These are phyloP conservation scores for Nakaseomyces delphensis DNA, from an alignment of 1,139 yeast species.

Conservation along the genomic window DNA sequence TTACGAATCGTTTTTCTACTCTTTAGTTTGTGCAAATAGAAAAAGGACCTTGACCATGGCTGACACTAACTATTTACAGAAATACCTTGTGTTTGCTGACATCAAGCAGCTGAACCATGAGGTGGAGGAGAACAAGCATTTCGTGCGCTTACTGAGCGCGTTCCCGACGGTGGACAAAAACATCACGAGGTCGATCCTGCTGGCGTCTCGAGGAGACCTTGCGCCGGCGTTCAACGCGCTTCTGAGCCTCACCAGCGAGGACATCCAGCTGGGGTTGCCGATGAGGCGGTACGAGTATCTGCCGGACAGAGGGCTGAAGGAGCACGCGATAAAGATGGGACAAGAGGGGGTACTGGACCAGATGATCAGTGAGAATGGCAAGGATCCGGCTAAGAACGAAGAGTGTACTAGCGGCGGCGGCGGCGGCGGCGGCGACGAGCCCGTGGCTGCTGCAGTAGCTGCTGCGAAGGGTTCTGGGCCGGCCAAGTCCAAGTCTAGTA, in stretches of 20 bases:
- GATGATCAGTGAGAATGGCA: not conserved
- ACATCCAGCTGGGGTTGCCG: conserved; percentile 2
- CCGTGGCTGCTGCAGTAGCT: no score
- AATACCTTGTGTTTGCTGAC: conserved; percentile 3
- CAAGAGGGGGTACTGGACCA: conserved; percentile 1
- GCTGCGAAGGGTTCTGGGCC: no score
- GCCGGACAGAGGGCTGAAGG: conserved; percentile 2
- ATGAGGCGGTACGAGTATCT: conserved; percentile 5
- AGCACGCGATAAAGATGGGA: not conserved
- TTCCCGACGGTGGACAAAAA: conserved; percentile 63
- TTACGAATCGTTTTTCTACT: not conserved
- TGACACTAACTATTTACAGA: conserved; percentile 4
- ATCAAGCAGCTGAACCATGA: conserved; percentile 3
- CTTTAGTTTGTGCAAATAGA: not conserved
- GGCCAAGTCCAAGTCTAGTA: no score
- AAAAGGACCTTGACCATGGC: no score
- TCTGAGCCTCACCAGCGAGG: conserved; percentile 8
- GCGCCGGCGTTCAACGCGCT: conserved; percentile 80
- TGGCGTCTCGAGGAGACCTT: conserved; percentile 66
- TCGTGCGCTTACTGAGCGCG: conserved; percentile 46
- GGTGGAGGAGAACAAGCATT: not conserved
- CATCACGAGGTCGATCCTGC: conserved; percentile 59
- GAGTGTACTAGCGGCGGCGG: no score
- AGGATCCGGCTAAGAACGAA: no score
- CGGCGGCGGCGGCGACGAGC: no score